A percentile compares a stretch with the other conserved stretches of the same genome.
These are phyloP conservation scores for Cardamine occulta DNA, from an alignment of 345 rosid species.

Conservation along the genomic window DNA sequence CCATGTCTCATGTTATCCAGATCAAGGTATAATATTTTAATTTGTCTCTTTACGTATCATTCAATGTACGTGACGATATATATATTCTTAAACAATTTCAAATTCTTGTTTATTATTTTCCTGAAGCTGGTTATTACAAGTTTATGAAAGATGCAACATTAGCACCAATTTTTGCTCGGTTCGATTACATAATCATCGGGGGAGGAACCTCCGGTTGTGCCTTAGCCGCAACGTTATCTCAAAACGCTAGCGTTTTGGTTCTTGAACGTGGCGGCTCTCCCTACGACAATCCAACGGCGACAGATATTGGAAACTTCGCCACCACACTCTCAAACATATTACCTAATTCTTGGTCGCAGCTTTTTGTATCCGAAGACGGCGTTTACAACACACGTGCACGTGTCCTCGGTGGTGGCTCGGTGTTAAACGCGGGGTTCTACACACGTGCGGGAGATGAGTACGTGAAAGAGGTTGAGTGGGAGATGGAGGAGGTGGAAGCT, in stretches of 20 bases:
- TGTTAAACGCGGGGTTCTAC: slow-evolving; percentile 81
- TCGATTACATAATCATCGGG: slow-evolving; percentile 79
- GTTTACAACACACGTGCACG: slow-evolving; percentile 79
- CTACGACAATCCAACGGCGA: slow-evolving; percentile 51
- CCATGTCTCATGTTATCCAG: slow-evolving; percentile 48
- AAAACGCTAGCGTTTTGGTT: slow-evolving; percentile 62
- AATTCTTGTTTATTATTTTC: not conserved
- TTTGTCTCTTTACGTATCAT: not conserved
- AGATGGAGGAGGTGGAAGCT: slow-evolving; percentile 47
- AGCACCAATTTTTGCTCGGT: slow-evolving; percentile 53
- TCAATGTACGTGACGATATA: not conserved
- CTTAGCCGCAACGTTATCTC: slow-evolving; percentile 75
- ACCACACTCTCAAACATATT: slow-evolving; percentile 50
- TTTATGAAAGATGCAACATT: slow-evolving; percentile 66
- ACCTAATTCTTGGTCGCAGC: slow-evolving; percentile 62
- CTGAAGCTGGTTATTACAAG: slow-evolving; percentile 57
- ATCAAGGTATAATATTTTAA: slow-evolving; percentile 42
- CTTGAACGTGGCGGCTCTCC: slow-evolving; percentile 88
- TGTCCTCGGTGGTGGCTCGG: slow-evolving; percentile 87
- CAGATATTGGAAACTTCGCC: slow-evolving; percentile 52
- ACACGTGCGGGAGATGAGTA: slow-evolving; percentile 55
- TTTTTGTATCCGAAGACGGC: slow-evolving; percentile 75
- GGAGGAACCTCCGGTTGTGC: slow-evolving; percentile 93
- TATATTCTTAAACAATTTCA: not conserved
- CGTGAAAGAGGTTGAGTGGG: slow-evolving; percentile 59